Percentiles rank a stretch among this genome's conserved stretches.
These are phyloP conservation scores for Colletotrichum phormii DNA, from an alignment of 2,329 filamentous ascomycete species.

Conservation along the genomic window DNA sequence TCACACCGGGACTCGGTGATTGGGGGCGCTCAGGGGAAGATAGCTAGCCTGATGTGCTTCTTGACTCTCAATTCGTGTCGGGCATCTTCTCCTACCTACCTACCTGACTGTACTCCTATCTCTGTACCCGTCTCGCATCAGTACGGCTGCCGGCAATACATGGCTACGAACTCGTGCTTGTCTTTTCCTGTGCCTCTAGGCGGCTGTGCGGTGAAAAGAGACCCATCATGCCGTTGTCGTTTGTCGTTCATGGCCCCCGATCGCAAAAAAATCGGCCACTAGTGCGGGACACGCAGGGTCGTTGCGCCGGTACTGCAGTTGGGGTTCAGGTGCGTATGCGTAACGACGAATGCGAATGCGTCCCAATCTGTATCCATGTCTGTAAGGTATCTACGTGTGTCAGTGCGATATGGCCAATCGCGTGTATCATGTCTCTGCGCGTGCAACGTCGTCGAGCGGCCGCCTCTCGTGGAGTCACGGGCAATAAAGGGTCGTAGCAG, in stretches of 20 bases:
- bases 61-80: background rate
- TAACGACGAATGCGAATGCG: background rate
- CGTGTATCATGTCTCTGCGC: background rate
- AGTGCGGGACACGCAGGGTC: conserved; percentile 11
- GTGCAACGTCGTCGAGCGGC: background rate
- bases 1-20: background rate
- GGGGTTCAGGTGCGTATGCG: background rate
- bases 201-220: too few relatives aligned
- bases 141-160: background rate
- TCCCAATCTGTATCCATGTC: background rate
- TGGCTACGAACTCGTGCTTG: background rate
- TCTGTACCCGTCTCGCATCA: background rate
- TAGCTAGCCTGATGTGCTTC: background rate
- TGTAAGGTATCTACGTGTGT: background rate
- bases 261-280: conserved; percentile 26
- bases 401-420: background rate
- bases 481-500: background rate
- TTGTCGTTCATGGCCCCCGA: conserved; percentile 26
- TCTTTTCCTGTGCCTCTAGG: background rate
- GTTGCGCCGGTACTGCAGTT: background rate
- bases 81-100: background rate
- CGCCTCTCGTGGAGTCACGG: background rate
- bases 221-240: background rate
- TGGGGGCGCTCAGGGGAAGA: background rate
- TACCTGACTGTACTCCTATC: too few relatives aligned